phyloP scores from a whole-genome alignment of 352 stramenopile species.

The Phytophthora foliorum region DNA sequence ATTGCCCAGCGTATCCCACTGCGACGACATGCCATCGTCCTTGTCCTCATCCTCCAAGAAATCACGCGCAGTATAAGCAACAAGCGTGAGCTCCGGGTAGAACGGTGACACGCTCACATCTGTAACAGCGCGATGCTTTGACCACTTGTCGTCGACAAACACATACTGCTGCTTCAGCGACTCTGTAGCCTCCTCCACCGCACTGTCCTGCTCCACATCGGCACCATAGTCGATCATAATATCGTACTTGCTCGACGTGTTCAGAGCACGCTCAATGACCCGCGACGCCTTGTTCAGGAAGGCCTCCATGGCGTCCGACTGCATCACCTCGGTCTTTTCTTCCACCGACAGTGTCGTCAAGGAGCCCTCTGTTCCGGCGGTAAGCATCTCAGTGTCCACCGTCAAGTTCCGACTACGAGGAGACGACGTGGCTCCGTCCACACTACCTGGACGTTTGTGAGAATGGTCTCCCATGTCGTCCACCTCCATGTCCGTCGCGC shows the following conservation, averaged over 20 bases:
- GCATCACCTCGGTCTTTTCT: conserved; percentile 72
- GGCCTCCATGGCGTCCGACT: conserved; percentile 80
- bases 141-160: conserved; percentile 87
- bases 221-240: conserved; percentile 90
- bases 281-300: conserved; percentile 83
- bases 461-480: conserved; percentile 38
- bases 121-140: conserved; percentile 80
- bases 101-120: conserved; percentile 88
- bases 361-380: conserved; percentile 28
- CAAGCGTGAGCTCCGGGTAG: conserved; percentile 81
- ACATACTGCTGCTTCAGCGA: conserved; percentile 77
- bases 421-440: conserved; percentile 49
- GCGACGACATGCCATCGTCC: conserved; percentile 52
- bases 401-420: conserved; percentile 53
- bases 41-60: conserved; percentile 82
- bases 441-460: conserved; percentile 40
- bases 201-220: conserved; percentile 69
- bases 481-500: conserved; percentile 53
- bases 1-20: conserved; percentile 82
- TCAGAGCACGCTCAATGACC: conserved; percentile 86
- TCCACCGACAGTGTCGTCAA: conserved; percentile 49
- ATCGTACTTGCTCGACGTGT: conserved; percentile 80
- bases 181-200: conserved; percentile 66
- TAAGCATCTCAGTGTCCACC: conserved; percentile 58
- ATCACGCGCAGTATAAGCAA: conserved; percentile 73